Base-by-base conservation (phyloP, 75 land plant species). In the Ceratopteris richardii region DNA sequence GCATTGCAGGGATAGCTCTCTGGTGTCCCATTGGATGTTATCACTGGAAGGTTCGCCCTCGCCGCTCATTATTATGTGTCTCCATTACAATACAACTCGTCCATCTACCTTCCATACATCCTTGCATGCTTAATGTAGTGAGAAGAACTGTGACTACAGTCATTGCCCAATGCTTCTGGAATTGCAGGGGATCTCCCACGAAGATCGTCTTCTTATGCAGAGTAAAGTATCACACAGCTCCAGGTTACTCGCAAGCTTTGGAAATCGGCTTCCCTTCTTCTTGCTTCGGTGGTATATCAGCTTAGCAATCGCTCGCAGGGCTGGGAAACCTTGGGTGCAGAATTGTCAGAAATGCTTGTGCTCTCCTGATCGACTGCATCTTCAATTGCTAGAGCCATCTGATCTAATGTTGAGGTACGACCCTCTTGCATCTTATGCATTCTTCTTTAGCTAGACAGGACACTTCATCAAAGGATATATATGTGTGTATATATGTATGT, bases 21-120 rank as follows among this genome's bases (percentile, higher is more conserved):
- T 70, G 73, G 71, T 68, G 66, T 21, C 73, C 73, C 31, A 44
- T 63, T 21, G 73, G 73, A 44, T 62, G 46, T 41, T 63, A 41
- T n/a, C 56, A 46, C 40, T 70, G 73, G 73, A 62, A 70, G 73
- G 73, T 51, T 3, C 10, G 13, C 28, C 11, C 27, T 26, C 53
- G 11, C 53, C 29, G 6, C 17, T 13, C 17, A 3, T 56, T 17
- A 6, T 21, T 56, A 14, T 29, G 31, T 21, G 17, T 22, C 16
- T 27, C 9, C 42, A 40, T 40, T n/a, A n/a, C n/a, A n/a, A n/a
- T n/a, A n/a, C n/a, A n/a, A 6, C 57, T 23, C 57, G 5, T 27
- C 16, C 14, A 40, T 40, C 42, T 9, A 40, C 9, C 14, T 40
- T 14, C 14, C 42, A 9, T 9, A 14, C 14, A 40, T 40, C 12